Conservation (phyloP, 257 asterid species). For the Phtheirospermum japonicum region DNA sequence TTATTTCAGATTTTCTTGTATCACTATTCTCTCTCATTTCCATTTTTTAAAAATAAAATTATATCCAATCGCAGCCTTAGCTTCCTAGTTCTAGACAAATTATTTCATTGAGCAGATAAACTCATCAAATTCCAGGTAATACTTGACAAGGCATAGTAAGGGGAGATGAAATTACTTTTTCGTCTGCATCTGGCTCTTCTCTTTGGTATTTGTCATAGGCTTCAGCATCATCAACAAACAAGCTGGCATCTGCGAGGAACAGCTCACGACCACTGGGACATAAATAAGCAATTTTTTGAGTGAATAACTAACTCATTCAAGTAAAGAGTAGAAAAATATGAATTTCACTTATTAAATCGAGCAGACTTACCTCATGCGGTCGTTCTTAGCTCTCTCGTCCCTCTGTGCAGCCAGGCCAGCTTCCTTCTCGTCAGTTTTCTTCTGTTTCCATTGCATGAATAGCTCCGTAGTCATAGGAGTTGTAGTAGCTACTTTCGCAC, state of each 20-base stretch:
- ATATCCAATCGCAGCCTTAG: neutral
- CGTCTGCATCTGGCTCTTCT: constrained; percentile 41
- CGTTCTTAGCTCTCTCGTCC: constrained; percentile 97
- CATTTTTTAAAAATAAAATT: neutral
- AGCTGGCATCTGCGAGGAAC: constrained; percentile 70
- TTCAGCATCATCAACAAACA: constrained; percentile 81
- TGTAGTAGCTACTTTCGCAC: constrained; percentile 64
- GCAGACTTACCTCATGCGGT: constrained; percentile 80
- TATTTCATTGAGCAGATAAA: constrained; percentile 4
- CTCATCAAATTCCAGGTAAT: constrained; percentile 13
- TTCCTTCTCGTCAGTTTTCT: constrained; percentile 78
- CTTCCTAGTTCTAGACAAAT: neutral
- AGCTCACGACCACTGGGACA: constrained; percentile 85
- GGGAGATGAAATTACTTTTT: constrained; percentile 39
- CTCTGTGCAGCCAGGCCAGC: constrained; percentile 76
- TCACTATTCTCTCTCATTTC: too few relatives aligned
- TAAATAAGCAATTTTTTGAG: constrained; percentile 13
- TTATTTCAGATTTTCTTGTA: too few relatives aligned
- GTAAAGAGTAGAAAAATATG: neutral
- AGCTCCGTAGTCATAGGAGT: constrained; percentile 87
- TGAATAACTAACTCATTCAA: constrained; percentile 21
- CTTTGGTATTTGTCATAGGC: constrained; percentile 74
- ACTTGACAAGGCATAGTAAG: constrained; percentile 17
- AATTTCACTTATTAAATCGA: neutral
- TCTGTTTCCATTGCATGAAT: constrained; percentile 83